These are phyloP conservation scores for Penicillium verhagenii DNA, from an alignment of 495 filamentous ascomycete species.

Conservation along the genomic window DNA sequence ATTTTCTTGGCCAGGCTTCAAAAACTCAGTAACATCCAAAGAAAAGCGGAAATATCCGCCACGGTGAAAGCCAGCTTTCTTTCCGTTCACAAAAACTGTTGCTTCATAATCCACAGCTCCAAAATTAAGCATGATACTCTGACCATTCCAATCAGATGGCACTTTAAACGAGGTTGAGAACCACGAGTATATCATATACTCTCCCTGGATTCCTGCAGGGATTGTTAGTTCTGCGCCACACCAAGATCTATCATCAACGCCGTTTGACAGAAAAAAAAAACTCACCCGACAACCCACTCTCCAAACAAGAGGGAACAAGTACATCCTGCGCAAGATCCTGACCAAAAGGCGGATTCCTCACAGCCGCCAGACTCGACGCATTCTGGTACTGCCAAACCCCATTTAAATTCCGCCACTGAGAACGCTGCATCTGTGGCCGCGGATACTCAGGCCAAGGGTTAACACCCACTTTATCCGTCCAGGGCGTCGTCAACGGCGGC, in stretches of 20 bases:
- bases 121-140: constrained; percentile 60
- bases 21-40: constrained; percentile 54
- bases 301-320: constrained; percentile 64
- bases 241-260: neutral
- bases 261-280: no score
- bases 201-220: constrained; percentile 50
- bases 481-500: constrained; percentile 56
- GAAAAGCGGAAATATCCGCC: constrained; percentile 64
- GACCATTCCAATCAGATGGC: constrained; percentile 43
- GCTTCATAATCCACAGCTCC: constrained; percentile 69
- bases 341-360: constrained; percentile 41
- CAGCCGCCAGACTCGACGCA: constrained; percentile 37
- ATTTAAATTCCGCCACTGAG: constrained; percentile 62
- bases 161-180: constrained; percentile 58
- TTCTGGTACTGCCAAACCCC: constrained; percentile 65
- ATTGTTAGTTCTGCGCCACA: constrained; percentile 1
- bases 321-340: constrained; percentile 47
- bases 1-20: constrained; percentile 45
- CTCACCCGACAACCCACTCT: constrained; percentile 53
- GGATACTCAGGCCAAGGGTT: constrained; percentile 69
- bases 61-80: constrained; percentile 50
- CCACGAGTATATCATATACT: constrained; percentile 54
- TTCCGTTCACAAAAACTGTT: constrained; percentile 61
- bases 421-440: constrained; percentile 57
- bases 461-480: constrained; percentile 61